These are phyloP conservation scores for Phytophthora lateralis DNA, from an alignment of 352 stramenopile species.

Conservation along the genomic window DNA sequence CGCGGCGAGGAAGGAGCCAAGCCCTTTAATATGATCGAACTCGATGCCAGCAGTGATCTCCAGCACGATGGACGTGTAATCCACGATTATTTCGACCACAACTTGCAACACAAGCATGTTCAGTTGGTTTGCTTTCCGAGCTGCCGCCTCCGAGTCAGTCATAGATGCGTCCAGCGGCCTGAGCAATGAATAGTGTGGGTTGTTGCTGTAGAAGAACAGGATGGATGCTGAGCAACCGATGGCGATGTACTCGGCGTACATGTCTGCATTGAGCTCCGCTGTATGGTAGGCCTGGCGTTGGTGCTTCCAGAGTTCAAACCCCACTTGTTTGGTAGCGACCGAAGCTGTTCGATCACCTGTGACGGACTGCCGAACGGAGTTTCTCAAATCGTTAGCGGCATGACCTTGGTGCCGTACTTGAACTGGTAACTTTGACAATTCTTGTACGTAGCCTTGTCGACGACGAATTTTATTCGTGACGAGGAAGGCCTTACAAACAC, in stretches of 20 bases:
- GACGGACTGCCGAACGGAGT: constrained; percentile 11
- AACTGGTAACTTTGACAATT: constrained; percentile 10
- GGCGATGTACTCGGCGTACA: constrained; percentile 55
- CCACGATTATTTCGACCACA: constrained; percentile 28
- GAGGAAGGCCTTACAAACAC: constrained; percentile 30
- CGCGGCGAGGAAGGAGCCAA: constrained; percentile 35
- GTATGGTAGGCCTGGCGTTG: constrained; percentile 32
- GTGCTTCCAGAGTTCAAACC: constrained; percentile 29
- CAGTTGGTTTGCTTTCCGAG: constrained; percentile 16
- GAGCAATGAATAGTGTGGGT: constrained; percentile 36
- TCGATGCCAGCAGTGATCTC: constrained; percentile 37
- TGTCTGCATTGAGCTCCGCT: constrained; percentile 37
- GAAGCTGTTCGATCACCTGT: constrained; percentile 12
- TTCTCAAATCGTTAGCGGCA: not conserved
- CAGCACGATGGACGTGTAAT: constrained; percentile 34
- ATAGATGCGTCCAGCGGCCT: constrained; percentile 6
- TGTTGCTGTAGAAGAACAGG: constrained; percentile 39
- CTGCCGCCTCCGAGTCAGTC: constrained; percentile 7
- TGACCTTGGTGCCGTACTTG: not conserved
- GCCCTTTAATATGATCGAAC: constrained; percentile 30
- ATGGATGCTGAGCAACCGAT: constrained; percentile 44
- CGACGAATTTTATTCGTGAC: constrained; percentile 30
- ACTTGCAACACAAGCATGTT: constrained; percentile 27
- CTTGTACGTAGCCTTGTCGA: constrained; percentile 17
- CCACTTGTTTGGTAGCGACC: constrained; percentile 14